A percentile compares a stretch with the other conserved stretches of the same genome.
phyloP scores from a whole-genome alignment of 2,329 filamentous ascomycete genomes.

The Myriosclerotinia curreyana region DNA sequence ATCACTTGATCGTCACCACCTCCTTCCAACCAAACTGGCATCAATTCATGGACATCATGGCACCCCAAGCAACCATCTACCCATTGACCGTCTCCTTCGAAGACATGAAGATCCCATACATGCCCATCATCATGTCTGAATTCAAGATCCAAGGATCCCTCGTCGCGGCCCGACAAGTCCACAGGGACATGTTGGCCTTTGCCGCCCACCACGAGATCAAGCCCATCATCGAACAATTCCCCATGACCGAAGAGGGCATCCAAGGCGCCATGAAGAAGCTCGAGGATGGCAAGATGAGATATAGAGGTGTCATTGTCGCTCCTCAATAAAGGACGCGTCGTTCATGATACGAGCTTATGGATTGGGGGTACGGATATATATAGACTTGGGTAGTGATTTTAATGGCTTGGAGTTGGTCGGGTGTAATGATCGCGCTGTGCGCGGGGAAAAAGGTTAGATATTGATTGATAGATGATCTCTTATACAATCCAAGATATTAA shows the following conservation, averaged over 20 bases:
- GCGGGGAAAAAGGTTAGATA: constrained; percentile 5
- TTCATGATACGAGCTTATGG: neutral
- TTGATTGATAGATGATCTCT: neutral
- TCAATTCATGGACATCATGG: constrained; percentile 59
- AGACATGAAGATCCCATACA: constrained; percentile 36
- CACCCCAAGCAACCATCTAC: constrained; percentile 57
- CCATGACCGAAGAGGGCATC: constrained; percentile 50
- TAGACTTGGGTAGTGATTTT: constrained; percentile 8
- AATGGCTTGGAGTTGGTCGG: neutral
- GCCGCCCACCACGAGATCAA: constrained; percentile 57
- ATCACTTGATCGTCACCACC: constrained; percentile 38
- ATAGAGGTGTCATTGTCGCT: constrained; percentile 45
- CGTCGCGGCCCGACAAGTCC: constrained; percentile 44
- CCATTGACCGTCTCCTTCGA: constrained; percentile 63
- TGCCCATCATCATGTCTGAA: constrained; percentile 33
- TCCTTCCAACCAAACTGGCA: constrained; percentile 54
- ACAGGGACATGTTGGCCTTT: constrained; percentile 57
- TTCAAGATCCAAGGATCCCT: constrained; percentile 36
- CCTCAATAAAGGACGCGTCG: constrained; percentile 24
- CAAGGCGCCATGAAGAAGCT: constrained; percentile 57
- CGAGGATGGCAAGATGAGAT: constrained; percentile 53
- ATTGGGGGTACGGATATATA: neutral
- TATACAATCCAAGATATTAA: too few species aligned
- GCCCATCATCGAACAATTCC: constrained; percentile 55
- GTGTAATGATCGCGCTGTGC: constrained; percentile 2